Evolutionary conservation across 176 grass and related monocot species (phyloP).

Genomic region (Pontederia paniculata): DNA sequence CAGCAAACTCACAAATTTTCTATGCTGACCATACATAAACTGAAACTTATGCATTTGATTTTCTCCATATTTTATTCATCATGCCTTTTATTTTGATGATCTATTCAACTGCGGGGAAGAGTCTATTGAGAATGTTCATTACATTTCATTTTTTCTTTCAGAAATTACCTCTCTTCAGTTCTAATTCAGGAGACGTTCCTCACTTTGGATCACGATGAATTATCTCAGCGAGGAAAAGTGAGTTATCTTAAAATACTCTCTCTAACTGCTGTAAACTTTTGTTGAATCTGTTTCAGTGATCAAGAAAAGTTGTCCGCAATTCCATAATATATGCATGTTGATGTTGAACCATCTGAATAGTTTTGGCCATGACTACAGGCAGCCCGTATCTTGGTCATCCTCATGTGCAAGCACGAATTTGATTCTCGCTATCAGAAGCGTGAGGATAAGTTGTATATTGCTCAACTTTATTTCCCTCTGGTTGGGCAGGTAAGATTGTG

Average conservation of each 20-base stretch:
- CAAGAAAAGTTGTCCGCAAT: not conserved
- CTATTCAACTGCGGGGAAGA: not conserved
- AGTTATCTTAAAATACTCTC: conserved; percentile 18
- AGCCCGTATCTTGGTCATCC: conserved; percentile 89
- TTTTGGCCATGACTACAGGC: conserved; percentile 40
- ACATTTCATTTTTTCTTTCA: conserved; percentile 16
- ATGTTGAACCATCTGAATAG: conserved; percentile 10
- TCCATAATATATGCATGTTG: not conserved
- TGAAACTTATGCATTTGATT: no score
- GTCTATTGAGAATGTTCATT: no score
- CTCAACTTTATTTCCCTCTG: conserved; percentile 92
- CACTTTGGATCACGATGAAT: conserved; percentile 97
- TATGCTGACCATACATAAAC: no score
- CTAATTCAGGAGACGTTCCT: conserved; percentile 99
- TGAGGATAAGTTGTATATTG: conserved; percentile 95
- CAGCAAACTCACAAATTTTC: no score
- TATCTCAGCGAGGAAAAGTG: conserved; percentile 85
- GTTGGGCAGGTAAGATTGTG: conserved; percentile 63
- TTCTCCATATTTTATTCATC: no score
- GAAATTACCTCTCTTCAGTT: conserved; percentile 95
- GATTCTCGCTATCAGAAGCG: conserved; percentile 87
- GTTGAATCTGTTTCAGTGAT: conserved; percentile 13
- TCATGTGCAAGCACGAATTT: conserved; percentile 99
- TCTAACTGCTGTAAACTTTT: conserved; percentile 6
- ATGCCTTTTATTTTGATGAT: no score